Evolutionary conservation across 768 basidiomycete species (phyloP).

Genomic region (Candolleomyces eurysporus): DNA sequence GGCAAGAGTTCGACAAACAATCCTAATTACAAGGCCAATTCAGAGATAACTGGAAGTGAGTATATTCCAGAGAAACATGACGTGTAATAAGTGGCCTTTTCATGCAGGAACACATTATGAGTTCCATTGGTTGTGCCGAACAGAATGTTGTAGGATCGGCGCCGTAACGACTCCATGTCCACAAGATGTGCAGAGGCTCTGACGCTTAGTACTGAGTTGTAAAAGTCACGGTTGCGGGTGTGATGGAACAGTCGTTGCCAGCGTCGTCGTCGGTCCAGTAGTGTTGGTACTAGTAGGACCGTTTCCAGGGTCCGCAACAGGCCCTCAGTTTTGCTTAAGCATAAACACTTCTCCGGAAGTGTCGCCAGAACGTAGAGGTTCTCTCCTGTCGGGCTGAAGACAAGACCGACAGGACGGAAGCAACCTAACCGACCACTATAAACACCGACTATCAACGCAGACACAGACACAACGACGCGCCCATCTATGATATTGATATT

Average conservation of each 20-base stretch:
- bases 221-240: not conserved
- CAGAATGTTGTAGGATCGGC: not conserved
- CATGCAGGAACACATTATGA: conserved; percentile 3
- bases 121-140: conserved; percentile 1
- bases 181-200: not conserved
- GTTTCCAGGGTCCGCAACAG: not conserved
- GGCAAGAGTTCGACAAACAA: too few species aligned
- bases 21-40: too few species aligned
- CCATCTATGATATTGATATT: conserved; percentile 38
- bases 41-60: too few species aligned
- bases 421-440: not conserved
- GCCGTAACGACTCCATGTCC: too few species aligned
- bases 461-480: too few species aligned
- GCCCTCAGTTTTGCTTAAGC: conserved; percentile 3
- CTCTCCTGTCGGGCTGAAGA: not conserved
- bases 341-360: conserved; percentile 7
- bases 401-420: conserved; percentile 7
- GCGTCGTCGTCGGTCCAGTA: not conserved
- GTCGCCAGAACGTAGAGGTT: conserved; percentile 8
- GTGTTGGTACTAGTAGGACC: not conserved
- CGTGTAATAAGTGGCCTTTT: not conserved
- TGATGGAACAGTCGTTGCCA: not conserved
- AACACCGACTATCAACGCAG: not conserved
- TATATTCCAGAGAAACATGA: not conserved
- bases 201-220: not conserved